These are phyloP conservation scores for Acanthamoeba sp. DNA, from an alignment of 208 protist species.

Conservation along the genomic window DNA sequence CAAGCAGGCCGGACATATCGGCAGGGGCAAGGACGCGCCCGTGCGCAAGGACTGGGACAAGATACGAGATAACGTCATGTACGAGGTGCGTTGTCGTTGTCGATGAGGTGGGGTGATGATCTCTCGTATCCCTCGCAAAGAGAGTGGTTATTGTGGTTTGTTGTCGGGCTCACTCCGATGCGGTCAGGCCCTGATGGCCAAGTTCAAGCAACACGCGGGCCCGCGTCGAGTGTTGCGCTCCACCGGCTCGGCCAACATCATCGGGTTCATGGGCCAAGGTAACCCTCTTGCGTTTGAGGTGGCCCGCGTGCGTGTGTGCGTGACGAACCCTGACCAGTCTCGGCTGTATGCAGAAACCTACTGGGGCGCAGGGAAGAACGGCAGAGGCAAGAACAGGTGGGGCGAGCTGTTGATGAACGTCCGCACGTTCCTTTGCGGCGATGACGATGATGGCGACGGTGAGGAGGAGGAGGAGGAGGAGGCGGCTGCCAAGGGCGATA, in stretches of 20 bases:
- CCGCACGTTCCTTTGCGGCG: background rate
- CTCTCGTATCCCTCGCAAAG: too few relatives aligned
- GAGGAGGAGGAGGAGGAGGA: conserved; percentile 29
- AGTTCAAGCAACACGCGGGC: conserved; percentile 17
- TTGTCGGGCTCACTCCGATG: background rate
- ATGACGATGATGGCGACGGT: background rate
- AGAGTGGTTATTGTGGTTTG: too few relatives aligned
- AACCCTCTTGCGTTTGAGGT: background rate
- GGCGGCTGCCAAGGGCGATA: background rate
- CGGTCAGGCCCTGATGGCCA: background rate
- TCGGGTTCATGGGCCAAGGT: background rate
- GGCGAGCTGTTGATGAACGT: conserved; percentile 40
- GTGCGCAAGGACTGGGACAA: conserved; percentile 21
- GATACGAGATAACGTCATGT: background rate
- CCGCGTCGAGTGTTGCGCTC: conserved; percentile 1
- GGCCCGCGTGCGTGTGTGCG: background rate
- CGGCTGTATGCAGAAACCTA: background rate
- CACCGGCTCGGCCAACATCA: background rate
- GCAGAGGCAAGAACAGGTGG: background rate
- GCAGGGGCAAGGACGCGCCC: background rate
- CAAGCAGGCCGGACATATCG: background rate
- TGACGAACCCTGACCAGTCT: background rate
- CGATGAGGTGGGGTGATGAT: too few relatives aligned
- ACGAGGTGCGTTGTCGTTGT: background rate
- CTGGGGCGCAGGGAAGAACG: background rate